Percentiles rank a stretch among this genome's conserved stretches.
Evolutionary conservation across 768 basidiomycete species (phyloP).

Genomic region (Suillus clintonianus): DNA sequence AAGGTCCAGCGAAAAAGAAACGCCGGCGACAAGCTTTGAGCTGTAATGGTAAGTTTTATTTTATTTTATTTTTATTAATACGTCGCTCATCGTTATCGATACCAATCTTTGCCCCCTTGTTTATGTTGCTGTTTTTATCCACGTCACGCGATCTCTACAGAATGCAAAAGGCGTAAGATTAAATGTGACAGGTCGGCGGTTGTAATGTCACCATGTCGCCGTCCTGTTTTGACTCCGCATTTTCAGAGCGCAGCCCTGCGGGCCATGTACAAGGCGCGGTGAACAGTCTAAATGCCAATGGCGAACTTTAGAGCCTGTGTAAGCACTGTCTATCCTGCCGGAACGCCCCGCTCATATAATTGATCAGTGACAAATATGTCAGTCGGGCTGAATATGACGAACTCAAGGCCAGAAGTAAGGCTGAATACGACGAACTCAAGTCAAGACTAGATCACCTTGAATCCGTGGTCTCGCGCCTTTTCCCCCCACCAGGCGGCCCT

Average conservation of each 20-base stretch:
- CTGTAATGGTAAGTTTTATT: constrained; percentile 67
- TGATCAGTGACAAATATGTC: constrained; percentile 74
- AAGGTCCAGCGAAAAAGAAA: constrained; percentile 78
- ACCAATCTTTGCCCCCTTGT: constrained; percentile 22
- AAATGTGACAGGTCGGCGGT: constrained; percentile 72
- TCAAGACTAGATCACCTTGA: constrained; percentile 64
- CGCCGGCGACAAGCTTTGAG: constrained; percentile 79
- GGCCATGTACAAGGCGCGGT: constrained; percentile 76
- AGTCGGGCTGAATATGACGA: constrained; percentile 78
- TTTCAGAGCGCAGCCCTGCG: constrained; percentile 74
- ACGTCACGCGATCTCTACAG: constrained; percentile 37
- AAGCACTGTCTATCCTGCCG: constrained; percentile 31
- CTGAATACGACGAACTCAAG: constrained; percentile 57
- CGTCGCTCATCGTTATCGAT: constrained; percentile 21
- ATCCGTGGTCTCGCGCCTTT: constrained; percentile 47
- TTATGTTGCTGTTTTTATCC: constrained; percentile 10
- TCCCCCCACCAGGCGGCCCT: constrained; percentile 27
- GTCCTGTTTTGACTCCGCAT: constrained; percentile 23
- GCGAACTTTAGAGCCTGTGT: constrained; percentile 83
- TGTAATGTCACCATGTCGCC: constrained; percentile 12
- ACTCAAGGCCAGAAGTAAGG: constrained; percentile 52
- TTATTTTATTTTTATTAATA: constrained; percentile 24
- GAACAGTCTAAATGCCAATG: constrained; percentile 83
- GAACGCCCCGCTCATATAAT: constrained; percentile 13
- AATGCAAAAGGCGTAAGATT: constrained; percentile 87